Evolutionary conservation across 2,329 filamentous ascomycete genomes (phyloP).

Genomic region (Teratosphaeria pseudoeucalypti): DNA sequence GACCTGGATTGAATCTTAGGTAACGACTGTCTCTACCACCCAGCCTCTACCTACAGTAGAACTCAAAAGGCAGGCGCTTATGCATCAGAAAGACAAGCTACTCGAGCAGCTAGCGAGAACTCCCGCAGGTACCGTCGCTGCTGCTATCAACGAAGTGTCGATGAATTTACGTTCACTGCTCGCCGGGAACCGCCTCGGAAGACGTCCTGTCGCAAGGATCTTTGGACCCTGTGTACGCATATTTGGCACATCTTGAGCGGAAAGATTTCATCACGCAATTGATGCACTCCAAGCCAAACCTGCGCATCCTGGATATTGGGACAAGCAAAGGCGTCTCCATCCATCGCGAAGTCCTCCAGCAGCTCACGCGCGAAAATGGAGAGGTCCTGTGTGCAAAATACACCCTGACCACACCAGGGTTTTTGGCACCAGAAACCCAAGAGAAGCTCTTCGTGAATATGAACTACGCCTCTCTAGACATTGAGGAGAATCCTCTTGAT

Average conservation of each 20-base stretch:
- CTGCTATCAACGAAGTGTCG: background rate
- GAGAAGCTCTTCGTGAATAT: background rate
- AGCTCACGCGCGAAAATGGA: background rate
- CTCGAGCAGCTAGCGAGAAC: background rate
- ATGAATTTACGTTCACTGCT: background rate
- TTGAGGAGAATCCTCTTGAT: constrained; percentile 1
- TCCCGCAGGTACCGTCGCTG: background rate
- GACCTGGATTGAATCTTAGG: background rate
- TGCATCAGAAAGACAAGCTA: background rate
- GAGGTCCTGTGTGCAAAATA: constrained; percentile 13
- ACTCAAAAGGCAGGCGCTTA: background rate
- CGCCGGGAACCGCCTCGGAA: background rate
- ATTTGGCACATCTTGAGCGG: constrained; percentile 5
- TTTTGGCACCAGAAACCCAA: constrained; percentile 25
- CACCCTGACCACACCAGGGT: constrained; percentile 34
- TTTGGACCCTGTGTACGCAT: background rate
- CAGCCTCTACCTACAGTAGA: background rate
- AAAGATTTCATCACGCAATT: constrained; percentile 5
- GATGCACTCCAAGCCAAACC: background rate
- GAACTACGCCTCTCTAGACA: constrained; percentile 2
- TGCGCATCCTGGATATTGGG: constrained; percentile 4
- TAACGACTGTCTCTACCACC: background rate
- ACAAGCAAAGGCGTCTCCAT: constrained; percentile 3
- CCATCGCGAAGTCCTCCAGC: background rate
- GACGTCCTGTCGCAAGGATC: background rate